Evolutionary conservation across 164 flowering plant genomes (phyloP).

Genomic region (Taxillus chinensis): DNA sequence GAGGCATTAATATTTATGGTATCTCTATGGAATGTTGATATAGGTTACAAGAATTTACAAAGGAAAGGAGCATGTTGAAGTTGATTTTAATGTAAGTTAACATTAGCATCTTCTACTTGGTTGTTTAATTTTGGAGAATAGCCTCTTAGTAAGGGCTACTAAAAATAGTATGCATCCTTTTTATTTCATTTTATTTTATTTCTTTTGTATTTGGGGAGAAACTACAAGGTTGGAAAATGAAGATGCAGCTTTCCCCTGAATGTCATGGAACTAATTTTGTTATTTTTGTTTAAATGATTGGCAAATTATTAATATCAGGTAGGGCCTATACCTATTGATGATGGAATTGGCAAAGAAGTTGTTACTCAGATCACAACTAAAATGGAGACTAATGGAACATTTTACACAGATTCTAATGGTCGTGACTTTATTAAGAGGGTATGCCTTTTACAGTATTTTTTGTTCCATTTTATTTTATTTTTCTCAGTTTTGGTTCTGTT

Average conservation of each 20-base stretch:
- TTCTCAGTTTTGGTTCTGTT: background rate
- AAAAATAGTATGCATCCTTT: background rate
- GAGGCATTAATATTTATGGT: too few species aligned
- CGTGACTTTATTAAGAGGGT: conserved; percentile 93
- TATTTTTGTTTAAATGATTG: background rate
- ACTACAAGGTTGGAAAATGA: background rate
- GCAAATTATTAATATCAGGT: conserved; percentile 23
- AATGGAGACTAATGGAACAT: conserved; percentile 62
- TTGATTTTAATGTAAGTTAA: conserved; percentile 32
- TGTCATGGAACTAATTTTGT: background rate
- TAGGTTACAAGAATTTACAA: conserved; percentile 34
- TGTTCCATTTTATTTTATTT: background rate
- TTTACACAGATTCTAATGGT: conserved; percentile 91
- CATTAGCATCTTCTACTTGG: background rate
- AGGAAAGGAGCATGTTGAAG: conserved; percentile 42
- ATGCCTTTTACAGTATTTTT: conserved; percentile 7
- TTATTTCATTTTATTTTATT: background rate
- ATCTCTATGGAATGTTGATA: conserved; percentile 1
- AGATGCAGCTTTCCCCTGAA: background rate
- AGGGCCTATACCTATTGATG: conserved; percentile 73
- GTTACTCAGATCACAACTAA: conserved; percentile 50
- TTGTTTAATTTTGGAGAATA: background rate
- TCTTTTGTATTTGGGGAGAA: too few species aligned
- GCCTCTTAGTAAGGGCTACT: background rate
- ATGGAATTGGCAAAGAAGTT: conserved; percentile 82